Percentiles rank a stretch among this genome's conserved stretches.
Conservation (phyloP, 495 filamentous ascomycete species). For the Neurospora pannonica region DNA sequence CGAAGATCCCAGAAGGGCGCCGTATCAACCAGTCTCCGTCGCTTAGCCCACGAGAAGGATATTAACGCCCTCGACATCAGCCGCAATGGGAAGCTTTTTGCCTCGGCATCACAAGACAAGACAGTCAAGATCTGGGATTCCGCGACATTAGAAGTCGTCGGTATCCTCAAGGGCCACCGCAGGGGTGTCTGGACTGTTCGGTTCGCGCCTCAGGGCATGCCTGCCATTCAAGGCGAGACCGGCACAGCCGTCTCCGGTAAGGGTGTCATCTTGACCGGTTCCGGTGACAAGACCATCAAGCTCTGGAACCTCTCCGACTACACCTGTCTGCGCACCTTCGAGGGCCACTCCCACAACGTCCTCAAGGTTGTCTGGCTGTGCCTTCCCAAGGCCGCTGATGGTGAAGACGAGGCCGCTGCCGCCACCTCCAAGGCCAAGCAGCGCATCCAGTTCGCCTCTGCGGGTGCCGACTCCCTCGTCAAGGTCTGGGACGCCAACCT, state of each 20-base stretch:
- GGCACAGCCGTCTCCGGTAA: constrained; percentile 51
- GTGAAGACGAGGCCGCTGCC: constrained; percentile 24
- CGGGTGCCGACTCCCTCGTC: constrained; percentile 91
- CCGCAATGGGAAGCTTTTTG: constrained; percentile 61
- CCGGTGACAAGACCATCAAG: constrained; percentile 91
- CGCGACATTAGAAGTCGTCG: constrained; percentile 77
- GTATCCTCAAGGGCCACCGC: constrained; percentile 83
- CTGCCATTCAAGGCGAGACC: constrained; percentile 58
- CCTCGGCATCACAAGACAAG: constrained; percentile 91
- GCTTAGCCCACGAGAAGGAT: constrained; percentile 96
- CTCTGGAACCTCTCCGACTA: constrained; percentile 93
- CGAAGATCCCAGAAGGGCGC: constrained; percentile 31
- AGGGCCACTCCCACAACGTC: constrained; percentile 92
- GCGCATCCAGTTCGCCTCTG: constrained; percentile 63
- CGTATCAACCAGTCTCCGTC: constrained; percentile 57
- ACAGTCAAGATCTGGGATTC: constrained; percentile 94
- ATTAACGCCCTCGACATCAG: constrained; percentile 90
- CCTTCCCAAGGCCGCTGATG: constrained; percentile 28
- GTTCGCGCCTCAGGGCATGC: constrained; percentile 71
- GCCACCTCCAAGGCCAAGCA: constrained; percentile 25
- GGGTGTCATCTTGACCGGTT: constrained; percentile 76
- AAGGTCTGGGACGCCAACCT: constrained; percentile 81
- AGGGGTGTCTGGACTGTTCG: constrained; percentile 91
- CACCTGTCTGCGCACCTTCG: constrained; percentile 84
- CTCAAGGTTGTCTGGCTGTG: constrained; percentile 89